Conservation (phyloP, 768 basidiomycete genomes). For the Boletus pseudopeckii region DNA sequence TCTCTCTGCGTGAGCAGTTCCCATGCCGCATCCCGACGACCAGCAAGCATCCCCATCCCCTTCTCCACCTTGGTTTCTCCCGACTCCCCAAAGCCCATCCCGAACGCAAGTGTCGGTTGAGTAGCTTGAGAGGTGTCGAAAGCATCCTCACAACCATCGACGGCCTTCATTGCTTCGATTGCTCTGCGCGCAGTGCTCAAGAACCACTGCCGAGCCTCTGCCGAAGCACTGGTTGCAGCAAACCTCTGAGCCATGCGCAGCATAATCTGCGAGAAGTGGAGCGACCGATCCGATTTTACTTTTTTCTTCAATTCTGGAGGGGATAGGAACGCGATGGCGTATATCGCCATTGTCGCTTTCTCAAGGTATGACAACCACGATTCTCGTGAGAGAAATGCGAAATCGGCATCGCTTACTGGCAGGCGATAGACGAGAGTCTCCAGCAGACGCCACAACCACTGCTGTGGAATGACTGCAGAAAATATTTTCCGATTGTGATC, state of each 20-base stretch:
- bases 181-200: slow-evolving; percentile 58
- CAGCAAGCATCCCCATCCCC: slow-evolving; percentile 73
- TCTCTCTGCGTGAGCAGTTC: slow-evolving; percentile 69
- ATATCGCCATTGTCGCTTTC: slow-evolving; percentile 76
- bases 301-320: slow-evolving; percentile 68
- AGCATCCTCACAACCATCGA: slow-evolving; percentile 73
- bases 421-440: slow-evolving; percentile 74
- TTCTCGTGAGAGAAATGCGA: slow-evolving; percentile 60
- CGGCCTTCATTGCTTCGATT: slow-evolving; percentile 72
- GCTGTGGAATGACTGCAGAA: slow-evolving; percentile 53
- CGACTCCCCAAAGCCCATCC: slow-evolving; percentile 81
- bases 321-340: slow-evolving; percentile 81
- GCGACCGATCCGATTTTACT: slow-evolving; percentile 59
- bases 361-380: slow-evolving; percentile 77
- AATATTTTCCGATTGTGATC: slow-evolving; percentile 80
- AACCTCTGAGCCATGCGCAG: slow-evolving; percentile 69
- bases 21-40: slow-evolving; percentile 68
- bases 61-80: slow-evolving; percentile 63
- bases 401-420: slow-evolving; percentile 77
- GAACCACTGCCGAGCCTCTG: slow-evolving; percentile 53
- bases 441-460: slow-evolving; percentile 60
- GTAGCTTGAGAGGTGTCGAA: slow-evolving; percentile 64
- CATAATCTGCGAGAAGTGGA: slow-evolving; percentile 70
- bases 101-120: slow-evolving; percentile 66
- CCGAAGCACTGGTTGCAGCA: slow-evolving; percentile 41